A percentile compares a stretch with the other conserved stretches of the same genome.
Conservation (phyloP, 176 grass and related monocot species). For the Oryza brachyantha region DNA sequence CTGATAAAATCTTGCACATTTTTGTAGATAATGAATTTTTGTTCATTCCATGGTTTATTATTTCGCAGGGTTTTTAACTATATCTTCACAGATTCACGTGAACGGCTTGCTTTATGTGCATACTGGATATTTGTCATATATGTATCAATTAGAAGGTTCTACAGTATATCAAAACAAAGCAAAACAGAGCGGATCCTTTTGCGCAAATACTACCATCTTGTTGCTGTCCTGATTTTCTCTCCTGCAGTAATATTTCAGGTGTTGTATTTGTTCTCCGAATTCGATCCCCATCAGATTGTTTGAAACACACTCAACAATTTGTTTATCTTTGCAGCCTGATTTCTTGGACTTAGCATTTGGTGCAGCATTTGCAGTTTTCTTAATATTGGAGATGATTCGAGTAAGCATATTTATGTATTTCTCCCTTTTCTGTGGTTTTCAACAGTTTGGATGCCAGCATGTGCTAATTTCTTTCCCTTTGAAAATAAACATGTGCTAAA, state of each 20-base stretch:
- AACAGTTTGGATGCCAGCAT: conserved; percentile 12
- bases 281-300: conserved; percentile 4
- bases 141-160: conserved; percentile 72
- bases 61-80: conserved; percentile 77
- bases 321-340: conserved; percentile 62
- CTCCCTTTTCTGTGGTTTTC: conserved; percentile 10
- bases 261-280: neutral
- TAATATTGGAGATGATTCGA: conserved; percentile 91
- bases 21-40: neutral
- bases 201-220: conserved; percentile 91
- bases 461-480: no score
- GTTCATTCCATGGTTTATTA: conserved; percentile 23
- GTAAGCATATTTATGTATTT: conserved; percentile 37
- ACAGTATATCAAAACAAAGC: conserved; percentile 82
- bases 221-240: conserved; percentile 88
- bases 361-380: conserved; percentile 90
- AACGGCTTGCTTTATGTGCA: conserved; percentile 66
- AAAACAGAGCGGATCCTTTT: conserved; percentile 87
- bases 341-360: conserved; percentile 99
- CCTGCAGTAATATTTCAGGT: conserved; percentile 95
- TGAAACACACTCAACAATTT: conserved; percentile 14
- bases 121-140: conserved; percentile 94
- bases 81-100: conserved; percentile 58
- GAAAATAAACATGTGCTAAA: neutral
- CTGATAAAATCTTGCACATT: neutral